Evolutionary conservation across 352 stramenopile species (phyloP), one percentile per base, ranked within the genome.

Genomic region (Plasmopara viticola): DNA sequence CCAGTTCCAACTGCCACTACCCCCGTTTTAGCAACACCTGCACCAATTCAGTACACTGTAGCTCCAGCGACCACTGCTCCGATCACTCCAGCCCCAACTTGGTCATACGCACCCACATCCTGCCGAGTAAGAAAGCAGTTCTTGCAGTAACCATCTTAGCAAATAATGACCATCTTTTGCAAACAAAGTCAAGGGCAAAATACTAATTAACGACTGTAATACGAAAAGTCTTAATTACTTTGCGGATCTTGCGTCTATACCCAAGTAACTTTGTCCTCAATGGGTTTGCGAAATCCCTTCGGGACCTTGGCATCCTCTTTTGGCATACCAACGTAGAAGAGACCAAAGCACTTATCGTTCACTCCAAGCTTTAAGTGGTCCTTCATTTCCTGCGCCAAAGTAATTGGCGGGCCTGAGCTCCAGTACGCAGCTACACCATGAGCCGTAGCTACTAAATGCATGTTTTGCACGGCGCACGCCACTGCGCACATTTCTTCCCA

Each of bases 281-380:
- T 90, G 7, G 78, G 68, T 50, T 85, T 87, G 45, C 81, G 81
- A 6, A 56, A 59, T 17, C 78, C 79, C 49, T 75, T 82, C 0
- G 72, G 64, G 15, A 72, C 59, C 44, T 72, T 64, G 0, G 64
- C 70, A 30, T 56, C 66, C 28, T 62, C 48, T 58, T 85, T 90
- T 3, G 70, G 66, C 45, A 81, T 74, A 10, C 81, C 84, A 7
- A 94, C 73, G 70, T 94, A 94, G 56, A 94, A 92, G 4, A 94
- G 58, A 6, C 84, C 84, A 14, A 94, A 46, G 40, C 79, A 90
- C 70, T 84, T 84, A 70, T 94, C 84, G 35, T 87, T 79, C 8
- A 63, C 63, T 10, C 65, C 64, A 5, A 94, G 64, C 7, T 72
- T 71, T 10, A 92, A 46, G 61, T 89, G 85, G 33, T 74, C 58